These are phyloP conservation scores for Tolypocladium pustulatum DNA, from an alignment of 2,329 filamentous ascomycete genomes.

Conservation along the genomic window DNA sequence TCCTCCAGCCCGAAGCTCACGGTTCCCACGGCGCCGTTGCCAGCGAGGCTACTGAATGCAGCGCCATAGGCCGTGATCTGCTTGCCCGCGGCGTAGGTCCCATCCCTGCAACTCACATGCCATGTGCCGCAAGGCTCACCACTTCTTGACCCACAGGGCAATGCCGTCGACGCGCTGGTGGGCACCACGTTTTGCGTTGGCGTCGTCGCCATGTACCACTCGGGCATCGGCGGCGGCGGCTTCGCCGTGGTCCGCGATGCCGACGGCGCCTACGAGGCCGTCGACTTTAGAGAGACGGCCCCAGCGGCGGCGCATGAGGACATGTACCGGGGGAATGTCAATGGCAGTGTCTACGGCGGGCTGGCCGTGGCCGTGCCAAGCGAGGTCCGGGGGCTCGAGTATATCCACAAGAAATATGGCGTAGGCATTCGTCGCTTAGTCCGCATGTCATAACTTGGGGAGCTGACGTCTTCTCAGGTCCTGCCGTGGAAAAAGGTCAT, in stretches of 20 bases:
- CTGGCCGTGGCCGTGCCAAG: slow-evolving; percentile 63
- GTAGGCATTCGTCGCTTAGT: slow-evolving; percentile 17
- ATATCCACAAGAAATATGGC: slow-evolving; percentile 65
- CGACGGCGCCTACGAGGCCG: slow-evolving; percentile 68
- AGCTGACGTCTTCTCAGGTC: slow-evolving; percentile 15
- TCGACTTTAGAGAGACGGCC: slow-evolving; percentile 85
- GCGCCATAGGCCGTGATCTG: slow-evolving; percentile 54
- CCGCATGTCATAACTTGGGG: neutral
- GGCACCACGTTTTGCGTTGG: slow-evolving; percentile 67
- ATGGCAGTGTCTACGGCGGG: slow-evolving; percentile 60
- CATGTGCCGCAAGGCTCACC: neutral
- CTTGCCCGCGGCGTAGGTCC: slow-evolving; percentile 40
- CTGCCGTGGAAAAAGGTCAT: slow-evolving; percentile 65
- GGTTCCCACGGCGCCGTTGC: slow-evolving; percentile 52
- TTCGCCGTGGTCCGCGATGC: slow-evolving; percentile 72
- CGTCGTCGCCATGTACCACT: slow-evolving; percentile 66
- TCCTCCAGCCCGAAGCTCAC: slow-evolving; percentile 9
- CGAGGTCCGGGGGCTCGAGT: slow-evolving; percentile 68
- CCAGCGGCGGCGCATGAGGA: slow-evolving; percentile 71
- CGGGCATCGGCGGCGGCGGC: slow-evolving; percentile 79
- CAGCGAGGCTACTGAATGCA: slow-evolving; percentile 60
- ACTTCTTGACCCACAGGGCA: slow-evolving; percentile 36
- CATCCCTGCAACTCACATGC: neutral
- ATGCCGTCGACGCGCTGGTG: slow-evolving; percentile 67
- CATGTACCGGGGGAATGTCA: slow-evolving; percentile 69